Evolutionary conservation across 441 rosid species (phyloP).

Genomic region (Capsella rubella): DNA sequence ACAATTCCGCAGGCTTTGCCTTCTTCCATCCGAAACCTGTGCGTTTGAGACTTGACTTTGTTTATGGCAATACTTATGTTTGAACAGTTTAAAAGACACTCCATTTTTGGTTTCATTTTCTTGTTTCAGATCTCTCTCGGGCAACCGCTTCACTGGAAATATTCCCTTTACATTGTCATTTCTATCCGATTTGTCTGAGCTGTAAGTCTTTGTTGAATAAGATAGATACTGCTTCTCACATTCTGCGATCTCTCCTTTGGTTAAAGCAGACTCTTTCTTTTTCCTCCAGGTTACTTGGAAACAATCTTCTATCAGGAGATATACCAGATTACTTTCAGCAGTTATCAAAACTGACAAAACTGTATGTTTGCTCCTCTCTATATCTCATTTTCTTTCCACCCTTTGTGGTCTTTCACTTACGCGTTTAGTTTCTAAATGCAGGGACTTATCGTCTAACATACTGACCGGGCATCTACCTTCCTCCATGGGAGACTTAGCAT

Average conservation of each 20-base stretch:
- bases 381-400: conserved; percentile 20
- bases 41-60: conserved; percentile 38
- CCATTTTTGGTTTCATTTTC: conserved; percentile 26
- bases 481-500: conserved; percentile 59
- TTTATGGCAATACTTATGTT: conserved; percentile 25
- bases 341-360: conserved; percentile 56
- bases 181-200: conserved; percentile 51
- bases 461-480: conserved; percentile 77
- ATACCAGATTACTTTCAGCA: conserved; percentile 83
- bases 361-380: conserved; percentile 53
- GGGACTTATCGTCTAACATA: conserved; percentile 82
- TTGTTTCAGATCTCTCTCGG: conserved; percentile 62
- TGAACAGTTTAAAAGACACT: conserved; percentile 14
- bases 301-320: conserved; percentile 67
- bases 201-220: conserved; percentile 51
- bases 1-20: conserved; percentile 78
- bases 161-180: conserved; percentile 59
- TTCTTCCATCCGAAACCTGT: conserved; percentile 68
- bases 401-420: conserved; percentile 17
- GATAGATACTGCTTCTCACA: conserved; percentile 24
- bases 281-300: conserved; percentile 63
- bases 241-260: conserved; percentile 19
- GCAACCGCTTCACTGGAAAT: conserved; percentile 66
- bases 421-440: conserved; percentile 44
- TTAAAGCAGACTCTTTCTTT: conserved; percentile 5